Base-by-base conservation (phyloP, 345 rosid genomes). In the Nephelium lappaceum region DNA sequence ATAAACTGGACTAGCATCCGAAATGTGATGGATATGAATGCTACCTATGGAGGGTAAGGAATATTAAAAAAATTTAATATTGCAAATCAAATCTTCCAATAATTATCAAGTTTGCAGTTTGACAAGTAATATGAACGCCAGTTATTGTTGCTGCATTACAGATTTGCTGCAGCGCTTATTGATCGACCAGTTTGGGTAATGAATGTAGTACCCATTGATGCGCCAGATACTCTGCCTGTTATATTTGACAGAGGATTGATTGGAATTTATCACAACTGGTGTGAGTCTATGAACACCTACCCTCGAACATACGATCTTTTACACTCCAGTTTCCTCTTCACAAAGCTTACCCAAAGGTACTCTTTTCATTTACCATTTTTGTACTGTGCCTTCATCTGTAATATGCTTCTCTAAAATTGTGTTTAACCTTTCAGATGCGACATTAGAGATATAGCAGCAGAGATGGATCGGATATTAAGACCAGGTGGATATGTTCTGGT, bases 11-110 rank as follows among this genome's bases (percentile, higher is more conserved):
- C 91, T 0, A 83, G 72, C 5, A 62, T 95, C 69, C 75, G 95
- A 72, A 95, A 93, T 79, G 90, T 93, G 79, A 91, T 95, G 92
- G 99, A 95, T 75, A 92, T 95, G 99, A 93, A 91, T 87, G 95
- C 99, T 1, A 93, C 96, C 74, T 91, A 73, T 83, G 99, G 99
- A 92, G 92, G 99, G 98, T 95, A 90, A 84, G 82, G 31, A 45
- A 78, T 41, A 49, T 8, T 10, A 8, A 45, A 45, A 45, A 8
- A 8, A 8, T 15, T 16, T 14, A 51, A 51, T 51, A 45, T 5
- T 45, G 12, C 7, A 45, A 45, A 45, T 45, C 51, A 45, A 45
- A 8, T 45, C 51, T 45, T 45, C 12, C 51, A 3, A 5, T 11
- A 3, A 57, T 31, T 31, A 31, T 65, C 18, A 31, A 21, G 42